Percentiles rank a stretch among this genome's conserved stretches.
Evolutionary conservation across 2,329 filamentous ascomycete species (phyloP).

Genomic region (Cladosporium sp.): DNA sequence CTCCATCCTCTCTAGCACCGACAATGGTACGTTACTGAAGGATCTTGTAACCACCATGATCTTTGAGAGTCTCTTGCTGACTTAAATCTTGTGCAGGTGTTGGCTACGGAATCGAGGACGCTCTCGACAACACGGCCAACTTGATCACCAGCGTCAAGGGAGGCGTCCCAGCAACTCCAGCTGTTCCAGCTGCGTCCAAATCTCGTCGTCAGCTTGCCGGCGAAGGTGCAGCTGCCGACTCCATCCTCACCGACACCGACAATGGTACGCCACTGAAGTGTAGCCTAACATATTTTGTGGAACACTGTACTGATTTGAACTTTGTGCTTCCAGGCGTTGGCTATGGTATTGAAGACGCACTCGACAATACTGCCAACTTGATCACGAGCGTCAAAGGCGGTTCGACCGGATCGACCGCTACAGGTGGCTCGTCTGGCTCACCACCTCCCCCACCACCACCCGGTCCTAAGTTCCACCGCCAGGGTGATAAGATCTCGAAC

Average conservation of each 20-base stretch:
- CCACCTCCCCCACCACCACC: constrained; percentile 6
- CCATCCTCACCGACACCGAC: constrained; percentile 28
- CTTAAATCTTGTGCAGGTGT: neutral
- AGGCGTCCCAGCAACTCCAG: constrained; percentile 17
- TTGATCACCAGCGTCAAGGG: constrained; percentile 21
- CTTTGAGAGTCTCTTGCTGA: neutral
- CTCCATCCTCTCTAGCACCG: constrained; percentile 27
- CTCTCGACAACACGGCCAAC: constrained; percentile 27
- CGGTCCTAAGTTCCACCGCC: constrained; percentile 13
- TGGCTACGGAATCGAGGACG: too few relatives aligned
- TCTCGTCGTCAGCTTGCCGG: constrained; percentile 30
- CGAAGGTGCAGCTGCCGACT: constrained; percentile 30
- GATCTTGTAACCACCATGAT: too few relatives aligned
- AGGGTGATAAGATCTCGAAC: constrained; percentile 25
- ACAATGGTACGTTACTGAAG: constrained; percentile 16
- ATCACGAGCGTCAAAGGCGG: constrained; percentile 22
- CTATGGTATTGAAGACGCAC: constrained; percentile 30
- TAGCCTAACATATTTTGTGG: neutral
- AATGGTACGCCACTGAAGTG: constrained; percentile 19
- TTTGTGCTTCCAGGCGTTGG: constrained; percentile 21
- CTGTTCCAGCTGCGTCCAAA: neutral
- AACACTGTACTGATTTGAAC: neutral
- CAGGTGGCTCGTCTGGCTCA: neutral
- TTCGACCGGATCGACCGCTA: neutral
- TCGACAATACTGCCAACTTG: constrained; percentile 27